Evolutionary conservation across 176 grass and related monocot genomes (phyloP).

Genomic region (Metroxylon sagu): DNA sequence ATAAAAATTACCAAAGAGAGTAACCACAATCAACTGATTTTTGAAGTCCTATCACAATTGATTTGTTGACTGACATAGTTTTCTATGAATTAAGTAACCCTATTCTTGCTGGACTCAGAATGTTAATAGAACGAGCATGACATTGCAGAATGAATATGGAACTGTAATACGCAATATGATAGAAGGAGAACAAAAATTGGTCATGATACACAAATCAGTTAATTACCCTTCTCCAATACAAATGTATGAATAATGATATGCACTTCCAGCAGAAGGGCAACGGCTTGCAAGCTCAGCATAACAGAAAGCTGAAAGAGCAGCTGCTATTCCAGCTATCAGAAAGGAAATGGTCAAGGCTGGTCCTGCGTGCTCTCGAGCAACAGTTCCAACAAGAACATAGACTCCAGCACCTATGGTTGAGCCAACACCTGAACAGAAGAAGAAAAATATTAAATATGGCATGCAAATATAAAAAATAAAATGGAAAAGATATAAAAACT

Average conservation of each 20-base stretch:
- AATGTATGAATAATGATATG: conserved; percentile 88
- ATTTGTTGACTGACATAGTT: no score
- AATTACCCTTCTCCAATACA: conserved; percentile 87
- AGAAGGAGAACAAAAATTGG: no score
- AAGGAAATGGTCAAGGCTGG: conserved; percentile 72
- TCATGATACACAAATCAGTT: no score
- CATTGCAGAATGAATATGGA: no score
- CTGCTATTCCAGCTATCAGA: conserved; percentile 68
- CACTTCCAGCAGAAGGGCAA: conserved; percentile 83
- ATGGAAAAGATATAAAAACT: background rate
- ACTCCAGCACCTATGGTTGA: conserved; percentile 76
- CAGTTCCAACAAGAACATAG: conserved; percentile 84
- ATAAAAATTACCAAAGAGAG: background rate
- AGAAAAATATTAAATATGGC: conserved; percentile 3
- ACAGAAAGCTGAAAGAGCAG: conserved; percentile 72
- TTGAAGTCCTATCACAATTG: no score
- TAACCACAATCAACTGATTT: background rate
- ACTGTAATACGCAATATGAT: no score
- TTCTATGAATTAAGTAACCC: no score
- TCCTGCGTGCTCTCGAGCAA: conserved; percentile 76
- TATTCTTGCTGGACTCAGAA: no score
- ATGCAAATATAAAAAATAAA: background rate
- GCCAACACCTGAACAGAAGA: conserved; percentile 44
- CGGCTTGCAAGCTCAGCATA: conserved; percentile 87
- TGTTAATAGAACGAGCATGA: no score